Evolutionary conservation across 306 rosid genomes (phyloP), one percentile per base, ranked within the genome.

Genomic region (Quercus alba): DNA sequence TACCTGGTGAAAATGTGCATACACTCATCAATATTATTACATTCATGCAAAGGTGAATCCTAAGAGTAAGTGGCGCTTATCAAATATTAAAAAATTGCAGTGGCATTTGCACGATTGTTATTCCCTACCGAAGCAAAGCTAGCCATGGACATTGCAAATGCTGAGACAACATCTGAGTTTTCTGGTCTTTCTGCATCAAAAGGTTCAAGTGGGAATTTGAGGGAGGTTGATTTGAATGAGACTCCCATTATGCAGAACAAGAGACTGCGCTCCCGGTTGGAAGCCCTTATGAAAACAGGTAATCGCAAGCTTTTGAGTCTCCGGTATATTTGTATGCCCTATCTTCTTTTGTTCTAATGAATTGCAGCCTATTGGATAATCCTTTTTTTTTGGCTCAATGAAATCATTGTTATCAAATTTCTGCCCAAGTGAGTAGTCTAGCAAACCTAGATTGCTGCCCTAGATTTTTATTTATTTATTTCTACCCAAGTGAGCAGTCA

Each of bases 71-170:
- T 49, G 17, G 54, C 54, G 12, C 54, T 12, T 11, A 12, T 49
- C 15, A 49, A 49, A 49, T 10, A 12, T 49, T 10, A 12, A 49
- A 49, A 12, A 49, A 28, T 86, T 85, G 72, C 93, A 96, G 98
- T 96, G 83, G 88, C 90, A 71, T 89, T 90, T 76, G 99, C 99
- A 56, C 78, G 82, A 73, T 14, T 89, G 75, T 77, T 96, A 54
- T 96, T 85, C 73, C 99, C 99, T 38, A 85, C 92, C 1, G 97
- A 96, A 87, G 97, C 99, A 55, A 90, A 80, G 89, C 84, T 93
- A 23, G 99, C 97, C 44, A 86, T 86, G 76, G 94, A 87, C 71
- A 88, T 84, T 83, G 99, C 99, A 1, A 89, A 90, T 83, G 91
- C 88, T 14, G 85, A 88, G 74, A 82, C 88, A 12, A 82, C 90